Evolutionary conservation across 495 filamentous ascomycete species (phyloP), one percentile per base, ranked within the genome.

Genomic region (Penicillium mononematosum): DNA sequence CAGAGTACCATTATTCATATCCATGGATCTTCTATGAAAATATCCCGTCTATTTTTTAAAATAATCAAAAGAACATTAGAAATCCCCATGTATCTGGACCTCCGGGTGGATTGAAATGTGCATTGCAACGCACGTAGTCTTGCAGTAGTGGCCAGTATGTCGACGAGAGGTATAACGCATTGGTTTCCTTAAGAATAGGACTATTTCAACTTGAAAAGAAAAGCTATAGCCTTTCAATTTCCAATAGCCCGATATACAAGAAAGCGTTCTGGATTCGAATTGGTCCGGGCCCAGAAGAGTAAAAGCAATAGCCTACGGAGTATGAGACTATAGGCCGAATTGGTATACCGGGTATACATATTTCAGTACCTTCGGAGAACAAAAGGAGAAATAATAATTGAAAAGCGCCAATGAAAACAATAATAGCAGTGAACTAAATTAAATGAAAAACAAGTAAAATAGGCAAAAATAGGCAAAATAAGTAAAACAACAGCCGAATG

Each of bases 401-500:
- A 38, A 39, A 39, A n/a, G 36, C 36, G n/a, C 36, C 20, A 44
- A 44, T 44, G 8, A 24, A 4, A 44, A 24, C 1, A 11, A 44
- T 22, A 10, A 14, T 14, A 24, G 31, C 31, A 32, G 31, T 10
- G 2, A 31, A 31, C 29, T 31, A 31, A 10, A 31, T 10, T 29
- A 29, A 10, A 10, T 29, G 1, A 10, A 29, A 29, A 29, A 2
- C 7, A 31, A 31, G 9, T 32, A 34, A 34, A 32, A 32, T 10
- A 32, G 11, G 42, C 10, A 12, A 44, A 44, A 44, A 44, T 14
- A 4, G 5, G 12, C 6, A 22, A 39, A 17, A 41, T 1, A 51
- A 51, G 11, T 6, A 24, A 29, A 52, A 38, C 4, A 24, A n/a
- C 6, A 29, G 36, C 55, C 49, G 62, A 63, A 66, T 68, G 66